A percentile compares a stretch with the other conserved stretches of the same genome.
phyloP scores from a whole-genome alignment of 1,284 basidiomycete species.

The Ganoderma leucocontextum region DNA sequence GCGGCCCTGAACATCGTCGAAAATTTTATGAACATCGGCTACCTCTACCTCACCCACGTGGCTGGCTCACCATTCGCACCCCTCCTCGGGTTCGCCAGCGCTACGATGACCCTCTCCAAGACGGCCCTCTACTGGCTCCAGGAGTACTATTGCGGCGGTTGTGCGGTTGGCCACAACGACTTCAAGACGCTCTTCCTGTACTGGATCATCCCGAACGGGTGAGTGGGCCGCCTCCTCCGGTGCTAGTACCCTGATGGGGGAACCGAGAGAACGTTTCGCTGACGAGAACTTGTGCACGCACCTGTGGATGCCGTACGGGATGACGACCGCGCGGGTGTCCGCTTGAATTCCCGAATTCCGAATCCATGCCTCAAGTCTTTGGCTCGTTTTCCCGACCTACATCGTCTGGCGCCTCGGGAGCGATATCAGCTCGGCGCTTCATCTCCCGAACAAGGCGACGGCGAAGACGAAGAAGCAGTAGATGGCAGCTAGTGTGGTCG shows the following conservation, averaged over 20 bases:
- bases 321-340: constrained; percentile 5
- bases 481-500: constrained; percentile 9
- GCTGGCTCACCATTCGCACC: constrained; percentile 67
- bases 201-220: constrained; percentile 86
- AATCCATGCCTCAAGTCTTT: constrained; percentile 54
- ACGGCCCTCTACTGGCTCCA: constrained; percentile 85
- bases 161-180: constrained; percentile 81
- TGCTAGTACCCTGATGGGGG: constrained; percentile 3
- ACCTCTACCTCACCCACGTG: constrained; percentile 79
- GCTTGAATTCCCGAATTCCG: not conserved
- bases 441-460: constrained; percentile 43
- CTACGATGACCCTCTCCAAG: constrained; percentile 84
- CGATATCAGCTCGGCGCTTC: constrained; percentile 60
- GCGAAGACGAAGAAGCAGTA: constrained; percentile 38
- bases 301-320: not conserved
- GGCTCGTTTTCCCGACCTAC: constrained; percentile 74
- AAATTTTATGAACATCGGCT: constrained; percentile 76
- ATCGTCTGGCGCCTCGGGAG: constrained; percentile 64
- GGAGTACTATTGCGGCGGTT: constrained; percentile 78
- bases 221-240: constrained; percentile 41
- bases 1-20: constrained; percentile 87
- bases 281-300: constrained; percentile 6
- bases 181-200: constrained; percentile 59
- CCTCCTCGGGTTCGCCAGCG: constrained; percentile 78
- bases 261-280: constrained; percentile 2